These are phyloP conservation scores for Hevea brasiliensis DNA, from an alignment of 345 rosid species.

Conservation along the genomic window DNA sequence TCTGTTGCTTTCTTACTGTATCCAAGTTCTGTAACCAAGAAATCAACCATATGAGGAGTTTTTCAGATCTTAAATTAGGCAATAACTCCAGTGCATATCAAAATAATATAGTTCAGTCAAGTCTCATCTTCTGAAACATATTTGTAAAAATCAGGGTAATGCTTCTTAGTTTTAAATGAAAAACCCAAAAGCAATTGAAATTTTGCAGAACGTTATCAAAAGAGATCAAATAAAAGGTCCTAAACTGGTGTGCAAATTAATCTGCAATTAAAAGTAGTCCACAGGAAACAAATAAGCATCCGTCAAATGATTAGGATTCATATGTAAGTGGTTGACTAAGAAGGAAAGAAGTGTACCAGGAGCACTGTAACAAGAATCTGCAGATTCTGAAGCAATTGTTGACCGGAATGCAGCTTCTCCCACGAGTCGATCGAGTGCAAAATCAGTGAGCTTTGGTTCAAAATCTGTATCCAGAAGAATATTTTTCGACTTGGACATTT, in stretches of 20 bases:
- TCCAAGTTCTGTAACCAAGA: constrained; percentile 55
- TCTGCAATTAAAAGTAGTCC: no score
- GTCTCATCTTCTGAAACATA: no score
- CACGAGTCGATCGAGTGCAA: constrained; percentile 68
- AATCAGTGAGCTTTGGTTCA: constrained; percentile 80
- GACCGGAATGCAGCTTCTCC: constrained; percentile 83
- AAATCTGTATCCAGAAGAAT: constrained; percentile 69
- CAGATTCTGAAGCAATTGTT: constrained; percentile 48
- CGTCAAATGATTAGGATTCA: no score
- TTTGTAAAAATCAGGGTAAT: neutral
- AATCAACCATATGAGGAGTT: constrained; percentile 4
- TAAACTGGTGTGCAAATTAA: no score
- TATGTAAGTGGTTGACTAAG: neutral
- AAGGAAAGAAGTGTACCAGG: constrained; percentile 56
- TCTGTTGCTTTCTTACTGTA: constrained; percentile 80
- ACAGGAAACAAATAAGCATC: no score
- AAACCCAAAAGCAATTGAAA: neutral
- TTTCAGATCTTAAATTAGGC: neutral
- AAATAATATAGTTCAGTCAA: neutral
- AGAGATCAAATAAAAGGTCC: no score
- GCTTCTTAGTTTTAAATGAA: neutral
- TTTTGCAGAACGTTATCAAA: no score
- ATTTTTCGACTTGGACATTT: constrained; percentile 69
- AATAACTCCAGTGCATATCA: neutral
- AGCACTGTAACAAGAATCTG: constrained; percentile 65